These are phyloP conservation scores for Mortierella sp. DNA, from an alignment of 371 early-diverging fungal species.

Conservation along the genomic window DNA sequence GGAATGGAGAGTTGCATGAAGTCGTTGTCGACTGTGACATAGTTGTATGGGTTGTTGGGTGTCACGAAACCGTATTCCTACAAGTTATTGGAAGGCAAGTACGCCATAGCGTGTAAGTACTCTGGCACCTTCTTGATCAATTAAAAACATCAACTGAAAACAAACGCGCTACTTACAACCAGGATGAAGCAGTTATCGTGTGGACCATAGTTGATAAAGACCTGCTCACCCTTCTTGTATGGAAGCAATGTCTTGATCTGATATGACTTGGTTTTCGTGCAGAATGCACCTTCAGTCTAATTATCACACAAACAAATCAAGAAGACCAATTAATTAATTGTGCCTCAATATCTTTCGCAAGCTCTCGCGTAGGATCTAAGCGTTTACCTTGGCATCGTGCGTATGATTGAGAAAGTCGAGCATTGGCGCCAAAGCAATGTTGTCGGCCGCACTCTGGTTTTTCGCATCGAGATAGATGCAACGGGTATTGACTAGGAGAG, in stretches of 20 bases:
- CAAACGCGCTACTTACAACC: slow-evolving; percentile 36
- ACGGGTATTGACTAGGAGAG: slow-evolving; percentile 68
- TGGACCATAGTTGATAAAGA: slow-evolving; percentile 72
- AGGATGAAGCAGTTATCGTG: slow-evolving; percentile 73
- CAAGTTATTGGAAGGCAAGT: too few species aligned
- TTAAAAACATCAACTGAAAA: neutral
- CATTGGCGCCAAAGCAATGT: slow-evolving; percentile 73
- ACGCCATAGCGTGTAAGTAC: neutral
- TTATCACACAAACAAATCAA: neutral
- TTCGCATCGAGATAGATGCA: slow-evolving; percentile 70
- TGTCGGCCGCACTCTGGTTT: slow-evolving; percentile 62
- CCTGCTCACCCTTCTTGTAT: slow-evolving; percentile 71
- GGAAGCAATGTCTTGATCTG: slow-evolving; percentile 70
- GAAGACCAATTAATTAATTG: neutral
- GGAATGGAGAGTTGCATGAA: slow-evolving; percentile 61
- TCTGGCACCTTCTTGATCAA: neutral
- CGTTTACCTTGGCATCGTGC: slow-evolving; percentile 64
- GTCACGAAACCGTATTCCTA: slow-evolving; percentile 74
- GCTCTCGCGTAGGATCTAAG: too few species aligned
- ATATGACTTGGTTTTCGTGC: slow-evolving; percentile 65
- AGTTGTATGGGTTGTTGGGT: slow-evolving; percentile 66
- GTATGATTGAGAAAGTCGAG: slow-evolving; percentile 77
- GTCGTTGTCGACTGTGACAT: slow-evolving; percentile 65
- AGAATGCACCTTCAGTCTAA: slow-evolving; percentile 70
- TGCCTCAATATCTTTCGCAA: neutral